Percentiles rank a stretch among this genome's conserved stretches.
phyloP scores from a whole-genome alignment of 306 rosid genomes.

The Acacia crassicarpa region DNA sequence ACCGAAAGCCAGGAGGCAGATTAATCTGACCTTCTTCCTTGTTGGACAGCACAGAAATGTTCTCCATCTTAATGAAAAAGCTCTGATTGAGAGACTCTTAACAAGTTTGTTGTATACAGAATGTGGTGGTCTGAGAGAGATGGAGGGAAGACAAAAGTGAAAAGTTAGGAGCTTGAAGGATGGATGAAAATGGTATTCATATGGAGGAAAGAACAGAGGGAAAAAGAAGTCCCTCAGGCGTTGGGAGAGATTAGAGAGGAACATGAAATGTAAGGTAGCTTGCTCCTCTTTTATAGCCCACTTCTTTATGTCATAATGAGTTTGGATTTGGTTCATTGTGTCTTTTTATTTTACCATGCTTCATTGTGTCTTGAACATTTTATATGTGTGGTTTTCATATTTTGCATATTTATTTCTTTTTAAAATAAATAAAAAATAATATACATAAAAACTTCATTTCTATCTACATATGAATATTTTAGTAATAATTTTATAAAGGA shows the following conservation, averaged over 20 bases:
- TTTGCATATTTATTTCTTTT: neutral
- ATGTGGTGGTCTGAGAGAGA: neutral
- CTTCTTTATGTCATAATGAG: constrained; percentile 30
- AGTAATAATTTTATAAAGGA: too few species aligned
- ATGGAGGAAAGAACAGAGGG: constrained; percentile 28
- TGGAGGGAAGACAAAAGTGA: neutral
- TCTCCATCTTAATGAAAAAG: constrained; percentile 28
- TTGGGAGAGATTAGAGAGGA: constrained; percentile 42
- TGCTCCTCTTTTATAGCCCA: constrained; percentile 42
- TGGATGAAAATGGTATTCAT: constrained; percentile 4
- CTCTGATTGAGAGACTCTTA: neutral
- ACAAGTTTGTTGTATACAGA: neutral
- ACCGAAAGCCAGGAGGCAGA: constrained; percentile 39
- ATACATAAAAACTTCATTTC: neutral
- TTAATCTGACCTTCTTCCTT: constrained; percentile 34
- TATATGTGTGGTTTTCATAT: neutral
- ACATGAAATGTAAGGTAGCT: constrained; percentile 80
- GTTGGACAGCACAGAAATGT: neutral
- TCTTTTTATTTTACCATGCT: neutral
- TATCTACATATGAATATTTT: neutral
- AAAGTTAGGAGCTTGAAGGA: neutral
- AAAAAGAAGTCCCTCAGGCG: constrained; percentile 46
- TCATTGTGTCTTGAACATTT: neutral
- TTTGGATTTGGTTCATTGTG: neutral
- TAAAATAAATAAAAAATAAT: neutral